A percentile compares a stretch with the other conserved stretches of the same genome.
These are phyloP conservation scores for Nicotiana attenuata DNA, from an alignment of 257 asterid species.

Conservation along the genomic window DNA sequence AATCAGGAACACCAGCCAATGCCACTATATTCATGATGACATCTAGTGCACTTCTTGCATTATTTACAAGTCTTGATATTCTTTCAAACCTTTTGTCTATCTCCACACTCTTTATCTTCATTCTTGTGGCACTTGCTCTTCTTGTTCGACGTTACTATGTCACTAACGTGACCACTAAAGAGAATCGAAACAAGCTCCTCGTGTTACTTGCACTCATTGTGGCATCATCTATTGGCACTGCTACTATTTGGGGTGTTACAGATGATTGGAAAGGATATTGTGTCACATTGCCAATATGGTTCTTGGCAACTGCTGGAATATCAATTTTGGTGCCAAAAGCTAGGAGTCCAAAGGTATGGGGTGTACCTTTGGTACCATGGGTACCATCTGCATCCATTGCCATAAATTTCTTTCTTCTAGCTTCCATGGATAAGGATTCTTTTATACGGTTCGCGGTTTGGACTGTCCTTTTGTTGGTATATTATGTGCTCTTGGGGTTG, in stretches of 20 bases:
- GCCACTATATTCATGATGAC: not conserved
- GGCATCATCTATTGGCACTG: not conserved
- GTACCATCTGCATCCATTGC: not conserved
- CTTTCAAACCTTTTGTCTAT: not conserved
- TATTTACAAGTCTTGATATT: not conserved
- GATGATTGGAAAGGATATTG: not conserved
- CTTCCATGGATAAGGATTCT: not conserved
- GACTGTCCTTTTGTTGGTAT: not conserved
- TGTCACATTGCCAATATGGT: not conserved
- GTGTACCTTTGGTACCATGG: constrained; percentile 1
- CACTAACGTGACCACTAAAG: not conserved
- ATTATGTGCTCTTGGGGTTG: not conserved
- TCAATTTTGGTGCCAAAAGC: not conserved
- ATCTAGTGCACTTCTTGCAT: not conserved
- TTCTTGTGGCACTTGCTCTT: not conserved
- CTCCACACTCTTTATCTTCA: not conserved
- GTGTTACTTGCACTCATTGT: not conserved
- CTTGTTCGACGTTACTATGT: not conserved
- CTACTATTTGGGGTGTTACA: not conserved
- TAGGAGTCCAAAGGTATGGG: not conserved
- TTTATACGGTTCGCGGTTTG: not conserved
- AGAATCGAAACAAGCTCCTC: not conserved
- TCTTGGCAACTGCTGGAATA: not conserved
- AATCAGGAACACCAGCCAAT: not conserved
- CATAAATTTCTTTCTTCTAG: not conserved